Evolutionary conservation across 345 rosid genomes (phyloP).

Genomic region (Viola odorata): DNA sequence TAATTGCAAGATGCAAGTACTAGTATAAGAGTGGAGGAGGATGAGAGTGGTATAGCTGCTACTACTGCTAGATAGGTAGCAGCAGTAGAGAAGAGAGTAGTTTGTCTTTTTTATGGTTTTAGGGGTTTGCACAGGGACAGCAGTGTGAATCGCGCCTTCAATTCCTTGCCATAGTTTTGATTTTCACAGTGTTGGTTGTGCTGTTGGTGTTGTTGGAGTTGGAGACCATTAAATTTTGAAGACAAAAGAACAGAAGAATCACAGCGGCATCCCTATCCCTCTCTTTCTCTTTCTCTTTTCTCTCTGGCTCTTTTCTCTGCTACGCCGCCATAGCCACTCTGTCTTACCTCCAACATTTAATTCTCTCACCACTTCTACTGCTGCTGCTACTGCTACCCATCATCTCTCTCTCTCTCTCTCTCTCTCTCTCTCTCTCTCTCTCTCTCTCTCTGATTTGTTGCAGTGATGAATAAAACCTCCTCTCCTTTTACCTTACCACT

Average conservation of each 20-base stretch:
- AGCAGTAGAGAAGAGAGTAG: neutral
- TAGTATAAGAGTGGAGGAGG: neutral
- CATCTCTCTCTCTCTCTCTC: constrained; percentile 32
- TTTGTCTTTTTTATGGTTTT: neutral
- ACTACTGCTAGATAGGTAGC: neutral
- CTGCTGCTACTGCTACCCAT: constrained; percentile 35
- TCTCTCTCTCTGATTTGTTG: constrained; percentile 10
- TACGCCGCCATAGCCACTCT: constrained; percentile 61
- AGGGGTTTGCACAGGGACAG: neutral
- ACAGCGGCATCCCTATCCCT: too few species aligned
- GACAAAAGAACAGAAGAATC: constrained; percentile 7
- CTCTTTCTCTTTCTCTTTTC: constrained; percentile 2
- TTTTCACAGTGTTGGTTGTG: constrained; percentile 14
- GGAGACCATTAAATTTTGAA: constrained; percentile 18
- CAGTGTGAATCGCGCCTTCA: constrained; percentile 1
- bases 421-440: constrained; percentile 8
- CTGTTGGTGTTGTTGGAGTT: neutral
- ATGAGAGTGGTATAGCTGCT: neutral
- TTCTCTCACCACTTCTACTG: constrained; percentile 25
- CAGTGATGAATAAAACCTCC: neutral
- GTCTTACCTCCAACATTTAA: constrained; percentile 6
- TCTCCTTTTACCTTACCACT: neutral
- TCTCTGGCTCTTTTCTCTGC: constrained; percentile 48
- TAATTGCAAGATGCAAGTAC: neutral
- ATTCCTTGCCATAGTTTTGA: constrained; percentile 5